Evolutionary conservation across 2,329 filamentous ascomycete species (phyloP).

Genomic region (Scedosporium boydii): DNA sequence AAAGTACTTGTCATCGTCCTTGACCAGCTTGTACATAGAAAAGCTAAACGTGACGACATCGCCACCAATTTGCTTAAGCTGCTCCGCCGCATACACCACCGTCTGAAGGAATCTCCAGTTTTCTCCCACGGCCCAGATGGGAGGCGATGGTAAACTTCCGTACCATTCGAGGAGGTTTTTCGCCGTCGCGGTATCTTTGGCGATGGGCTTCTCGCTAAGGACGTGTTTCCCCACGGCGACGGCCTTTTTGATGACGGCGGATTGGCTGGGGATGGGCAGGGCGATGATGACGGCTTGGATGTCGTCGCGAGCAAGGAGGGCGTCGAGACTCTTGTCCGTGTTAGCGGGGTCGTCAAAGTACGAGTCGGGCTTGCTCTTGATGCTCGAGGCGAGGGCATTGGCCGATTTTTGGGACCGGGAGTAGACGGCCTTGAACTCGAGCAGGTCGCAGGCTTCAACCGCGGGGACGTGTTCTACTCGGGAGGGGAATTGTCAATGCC

Average conservation of each 20-base stretch:
- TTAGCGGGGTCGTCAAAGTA: slow-evolving; percentile 20
- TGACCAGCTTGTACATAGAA: slow-evolving; percentile 32
- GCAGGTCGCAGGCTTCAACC: slow-evolving; percentile 37
- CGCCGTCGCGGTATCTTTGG: slow-evolving; percentile 42
- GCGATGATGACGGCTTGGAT: slow-evolving; percentile 46
- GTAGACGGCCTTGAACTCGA: slow-evolving; percentile 56
- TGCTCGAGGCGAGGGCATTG: slow-evolving; percentile 15
- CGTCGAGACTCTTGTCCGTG: slow-evolving; percentile 34
- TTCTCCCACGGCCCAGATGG: slow-evolving; percentile 56
- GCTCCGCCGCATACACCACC: slow-evolving; percentile 36
- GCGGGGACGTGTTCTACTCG: slow-evolving; percentile 36
- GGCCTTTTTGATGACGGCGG: slow-evolving; percentile 46
- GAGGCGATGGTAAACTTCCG: slow-evolving; percentile 14
- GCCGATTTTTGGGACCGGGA: slow-evolving; percentile 53
- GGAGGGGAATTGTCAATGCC: not conserved
- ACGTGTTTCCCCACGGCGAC: slow-evolving; percentile 61
- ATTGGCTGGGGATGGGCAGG: slow-evolving; percentile 55
- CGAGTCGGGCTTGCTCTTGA: not conserved
- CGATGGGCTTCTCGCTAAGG: slow-evolving; percentile 60
- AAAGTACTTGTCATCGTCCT: slow-evolving; percentile 34
- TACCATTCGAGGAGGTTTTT: slow-evolving; percentile 28
- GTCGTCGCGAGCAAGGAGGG: slow-evolving; percentile 44
- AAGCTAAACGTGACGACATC: slow-evolving; percentile 25
- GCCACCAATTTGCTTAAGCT: slow-evolving; percentile 8
- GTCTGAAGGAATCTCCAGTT: slow-evolving; percentile 59